A percentile compares a stretch with the other conserved stretches of the same genome.
Evolutionary conservation across 495 filamentous ascomycete species (phyloP).

Genomic region (Daldinia decipiens): DNA sequence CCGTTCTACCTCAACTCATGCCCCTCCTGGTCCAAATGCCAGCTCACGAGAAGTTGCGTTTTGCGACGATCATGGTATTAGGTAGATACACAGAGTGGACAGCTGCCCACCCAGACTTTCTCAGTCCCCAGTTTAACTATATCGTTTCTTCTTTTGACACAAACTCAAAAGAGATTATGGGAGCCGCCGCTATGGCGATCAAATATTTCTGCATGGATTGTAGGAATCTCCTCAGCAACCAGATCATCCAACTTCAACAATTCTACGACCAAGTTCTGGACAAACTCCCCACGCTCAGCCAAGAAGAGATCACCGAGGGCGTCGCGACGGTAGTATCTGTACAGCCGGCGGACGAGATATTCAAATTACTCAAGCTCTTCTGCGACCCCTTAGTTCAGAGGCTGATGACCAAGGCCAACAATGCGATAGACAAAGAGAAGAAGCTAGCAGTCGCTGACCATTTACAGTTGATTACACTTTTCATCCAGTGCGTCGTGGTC

Average conservation of each 20-base stretch:
- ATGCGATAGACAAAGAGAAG: conserved; percentile 79
- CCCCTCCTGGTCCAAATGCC: conserved; percentile 93
- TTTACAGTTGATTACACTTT: conserved; percentile 89
- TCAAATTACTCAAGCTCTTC: conserved; percentile 86
- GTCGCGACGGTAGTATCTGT: conserved; percentile 90
- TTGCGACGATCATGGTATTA: conserved; percentile 96
- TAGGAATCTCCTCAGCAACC: conserved; percentile 80
- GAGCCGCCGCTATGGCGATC: conserved; percentile 91
- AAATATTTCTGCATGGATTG: conserved; percentile 98
- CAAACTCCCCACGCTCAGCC: conserved; percentile 81
- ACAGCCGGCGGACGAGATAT: conserved; percentile 81
- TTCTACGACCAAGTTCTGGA: conserved; percentile 92
- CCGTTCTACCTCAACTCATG: conserved; percentile 88
- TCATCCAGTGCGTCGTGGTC: conserved; percentile 76
- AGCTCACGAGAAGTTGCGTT: conserved; percentile 93
- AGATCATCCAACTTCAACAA: conserved; percentile 82
- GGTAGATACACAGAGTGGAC: conserved; percentile 99
- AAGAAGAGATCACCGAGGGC: conserved; percentile 95
- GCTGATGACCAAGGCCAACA: conserved; percentile 86
- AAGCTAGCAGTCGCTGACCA: conserved; percentile 90
- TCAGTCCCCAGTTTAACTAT: conserved; percentile 91
- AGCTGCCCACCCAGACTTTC: conserved; percentile 86
- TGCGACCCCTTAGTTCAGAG: conserved; percentile 91
- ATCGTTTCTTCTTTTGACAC: conserved; percentile 92
- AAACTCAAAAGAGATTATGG: conserved; percentile 83